A percentile compares a stretch with the other conserved stretches of the same genome.
These are phyloP conservation scores for Colletotrichum echinochloae DNA, from an alignment of 2,329 filamentous ascomycete species.

Conservation along the genomic window DNA sequence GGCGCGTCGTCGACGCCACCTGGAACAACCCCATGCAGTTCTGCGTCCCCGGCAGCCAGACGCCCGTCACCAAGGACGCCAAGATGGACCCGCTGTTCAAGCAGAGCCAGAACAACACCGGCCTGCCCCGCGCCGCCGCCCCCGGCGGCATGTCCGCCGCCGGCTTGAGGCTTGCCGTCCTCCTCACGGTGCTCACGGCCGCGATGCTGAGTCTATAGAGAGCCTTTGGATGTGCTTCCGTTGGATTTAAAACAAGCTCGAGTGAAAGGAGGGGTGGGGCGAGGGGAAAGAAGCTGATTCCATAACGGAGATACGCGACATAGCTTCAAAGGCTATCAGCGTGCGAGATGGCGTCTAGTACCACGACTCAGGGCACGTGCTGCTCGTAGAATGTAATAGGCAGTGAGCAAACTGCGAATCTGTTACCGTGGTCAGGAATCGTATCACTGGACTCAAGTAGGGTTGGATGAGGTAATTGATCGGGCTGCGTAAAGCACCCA, in stretches of 20 bases:
- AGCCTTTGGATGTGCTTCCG: not conserved
- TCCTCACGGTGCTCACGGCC: slow-evolving; percentile 19
- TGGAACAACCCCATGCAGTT: slow-evolving; percentile 49
- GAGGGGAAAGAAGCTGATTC: not conserved
- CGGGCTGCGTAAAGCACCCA: not conserved
- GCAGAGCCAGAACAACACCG: slow-evolving; percentile 33
- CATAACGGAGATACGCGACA: not conserved
- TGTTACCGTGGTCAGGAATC: not conserved
- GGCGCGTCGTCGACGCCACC: slow-evolving; percentile 51
- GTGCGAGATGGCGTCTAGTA: not conserved
- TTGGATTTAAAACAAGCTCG: not conserved
- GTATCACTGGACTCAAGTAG: not conserved
- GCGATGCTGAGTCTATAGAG: slow-evolving; percentile 30
- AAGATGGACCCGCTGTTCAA: slow-evolving; percentile 43
- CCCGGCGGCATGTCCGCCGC: not conserved
- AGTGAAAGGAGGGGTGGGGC: no score
- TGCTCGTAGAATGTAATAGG: not conserved
- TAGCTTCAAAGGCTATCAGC: not conserved
- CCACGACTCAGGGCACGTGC: not conserved
- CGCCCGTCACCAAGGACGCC: slow-evolving; percentile 40
- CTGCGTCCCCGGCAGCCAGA: slow-evolving; percentile 50
- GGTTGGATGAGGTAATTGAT: not conserved
- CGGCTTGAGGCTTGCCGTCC: slow-evolving; percentile 22
- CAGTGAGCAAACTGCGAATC: not conserved
- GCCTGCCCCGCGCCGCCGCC: slow-evolving; percentile 9